These are phyloP conservation scores for Thelonectria rubi DNA, from an alignment of 2,329 filamentous ascomycete genomes.

Conservation along the genomic window DNA sequence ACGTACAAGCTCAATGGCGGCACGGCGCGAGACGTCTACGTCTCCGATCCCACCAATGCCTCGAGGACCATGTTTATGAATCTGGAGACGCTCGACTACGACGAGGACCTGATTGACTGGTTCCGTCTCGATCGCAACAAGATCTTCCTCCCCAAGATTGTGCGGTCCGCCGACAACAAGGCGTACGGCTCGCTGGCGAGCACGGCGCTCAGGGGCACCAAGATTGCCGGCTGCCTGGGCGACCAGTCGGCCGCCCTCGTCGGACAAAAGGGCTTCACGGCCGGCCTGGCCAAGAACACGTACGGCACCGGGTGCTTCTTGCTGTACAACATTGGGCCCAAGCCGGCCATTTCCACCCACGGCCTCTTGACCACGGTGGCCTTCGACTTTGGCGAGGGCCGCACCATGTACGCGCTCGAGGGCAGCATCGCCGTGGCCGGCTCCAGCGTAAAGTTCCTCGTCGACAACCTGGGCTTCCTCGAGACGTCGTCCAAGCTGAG, in stretches of 20 bases:
- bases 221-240: conserved; percentile 80
- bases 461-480: conserved; percentile 67
- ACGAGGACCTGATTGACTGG: conserved; percentile 76
- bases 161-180: conserved; percentile 74
- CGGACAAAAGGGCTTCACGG: conserved; percentile 79
- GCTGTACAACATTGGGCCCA: conserved; percentile 82
- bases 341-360: conserved; percentile 81
- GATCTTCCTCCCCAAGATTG: conserved; percentile 78
- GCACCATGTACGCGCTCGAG: conserved; percentile 78
- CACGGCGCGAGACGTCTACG: conserved; percentile 69
- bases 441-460: conserved; percentile 76
- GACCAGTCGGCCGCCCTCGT: conserved; percentile 85
- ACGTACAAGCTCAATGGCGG: conserved; percentile 82
- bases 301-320: conserved; percentile 88
- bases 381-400: conserved; percentile 74
- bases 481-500: conserved; percentile 56
- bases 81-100: conserved; percentile 77
- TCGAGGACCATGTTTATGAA: conserved; percentile 85
- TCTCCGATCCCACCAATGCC: conserved; percentile 85
- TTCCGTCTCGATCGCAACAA: conserved; percentile 77
- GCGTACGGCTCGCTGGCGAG: conserved; percentile 72
- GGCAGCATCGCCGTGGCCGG: conserved; percentile 81
- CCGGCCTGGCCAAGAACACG: conserved; percentile 83
- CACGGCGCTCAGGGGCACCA: conserved; percentile 71
- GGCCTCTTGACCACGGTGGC: conserved; percentile 81